Percentiles rank a stretch among this genome's conserved stretches.
Evolutionary conservation across 306 rosid species (phyloP).

Genomic region (Luffa aegyptiaca): DNA sequence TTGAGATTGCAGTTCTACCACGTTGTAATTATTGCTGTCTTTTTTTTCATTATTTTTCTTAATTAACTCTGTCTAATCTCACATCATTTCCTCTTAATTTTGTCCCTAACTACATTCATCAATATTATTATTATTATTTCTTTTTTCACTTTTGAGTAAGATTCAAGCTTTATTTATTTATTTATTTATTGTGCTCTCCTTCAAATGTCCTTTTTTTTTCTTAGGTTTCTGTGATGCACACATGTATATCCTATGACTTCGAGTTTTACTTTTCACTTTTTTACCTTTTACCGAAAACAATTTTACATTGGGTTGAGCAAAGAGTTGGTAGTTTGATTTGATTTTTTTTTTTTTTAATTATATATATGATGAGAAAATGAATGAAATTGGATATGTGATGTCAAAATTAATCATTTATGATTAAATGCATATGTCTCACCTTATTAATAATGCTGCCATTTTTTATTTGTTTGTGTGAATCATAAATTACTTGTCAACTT

Average conservation of each 20-base stretch:
- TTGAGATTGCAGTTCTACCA: not conserved
- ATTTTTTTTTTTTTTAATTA: too few relatives aligned
- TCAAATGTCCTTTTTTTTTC: not conserved
- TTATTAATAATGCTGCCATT: not conserved
- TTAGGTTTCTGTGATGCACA: not conserved
- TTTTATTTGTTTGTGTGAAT: not conserved
- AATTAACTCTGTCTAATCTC: slow-evolving; percentile 4
- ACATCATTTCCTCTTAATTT: slow-evolving; percentile 4
- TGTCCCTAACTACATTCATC: not conserved
- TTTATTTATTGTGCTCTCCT: not conserved
- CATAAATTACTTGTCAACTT: not conserved
- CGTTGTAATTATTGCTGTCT: not conserved
- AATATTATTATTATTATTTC: not conserved
- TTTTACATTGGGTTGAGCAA: not conserved
- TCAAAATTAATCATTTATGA: not conserved
- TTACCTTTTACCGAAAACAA: not conserved
- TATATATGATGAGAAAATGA: not conserved
- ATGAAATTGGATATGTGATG: not conserved
- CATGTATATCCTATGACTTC: not conserved
- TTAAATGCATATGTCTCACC: not conserved
- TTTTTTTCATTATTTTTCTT: not conserved
- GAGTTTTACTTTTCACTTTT: not conserved
- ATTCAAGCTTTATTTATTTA: not conserved
- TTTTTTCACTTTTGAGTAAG: not conserved
- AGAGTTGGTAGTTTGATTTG: not conserved